A percentile compares a stretch with the other conserved stretches of the same genome.
Conservation (phyloP, 495 filamentous ascomycete genomes). For the Parathielavia appendiculata region DNA sequence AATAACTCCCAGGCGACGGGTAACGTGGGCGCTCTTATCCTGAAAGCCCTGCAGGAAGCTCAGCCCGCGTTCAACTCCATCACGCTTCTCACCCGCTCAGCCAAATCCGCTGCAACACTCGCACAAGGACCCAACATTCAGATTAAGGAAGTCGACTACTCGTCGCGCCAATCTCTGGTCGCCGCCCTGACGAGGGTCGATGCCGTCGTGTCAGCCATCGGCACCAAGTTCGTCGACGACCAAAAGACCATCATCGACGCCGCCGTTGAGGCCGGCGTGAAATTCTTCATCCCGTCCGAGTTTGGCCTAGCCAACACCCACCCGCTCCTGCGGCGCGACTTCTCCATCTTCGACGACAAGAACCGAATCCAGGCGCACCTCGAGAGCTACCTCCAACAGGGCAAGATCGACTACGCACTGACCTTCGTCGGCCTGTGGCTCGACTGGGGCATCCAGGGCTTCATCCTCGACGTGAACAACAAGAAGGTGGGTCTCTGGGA, state of each 20-base stretch:
- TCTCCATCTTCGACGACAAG: neutral
- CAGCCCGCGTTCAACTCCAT: neutral
- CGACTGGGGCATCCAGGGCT: neutral
- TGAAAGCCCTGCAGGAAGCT: neutral
- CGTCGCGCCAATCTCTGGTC: neutral
- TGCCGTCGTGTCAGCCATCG: neutral
- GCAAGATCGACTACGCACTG: neutral
- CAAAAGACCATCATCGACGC: neutral
- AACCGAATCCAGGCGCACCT: neutral
- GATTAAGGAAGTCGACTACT: neutral
- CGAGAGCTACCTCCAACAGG: neutral
- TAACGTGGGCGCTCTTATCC: neutral
- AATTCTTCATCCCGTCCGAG: neutral
- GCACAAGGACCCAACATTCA: neutral
- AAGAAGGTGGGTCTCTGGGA: neutral
- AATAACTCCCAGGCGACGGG: neutral
- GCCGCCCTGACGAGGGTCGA: neutral
- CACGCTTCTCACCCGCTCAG: neutral
- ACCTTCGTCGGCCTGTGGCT: neutral
- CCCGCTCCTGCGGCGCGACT: neutral
- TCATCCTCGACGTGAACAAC: neutral
- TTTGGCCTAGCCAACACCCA: neutral
- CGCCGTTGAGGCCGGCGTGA: neutral
- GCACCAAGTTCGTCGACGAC: neutral
- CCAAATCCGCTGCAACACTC: neutral